Evolutionary conservation across 2,329 filamentous ascomycete species (phyloP).

Genomic region (Alternaria conjuncta): DNA sequence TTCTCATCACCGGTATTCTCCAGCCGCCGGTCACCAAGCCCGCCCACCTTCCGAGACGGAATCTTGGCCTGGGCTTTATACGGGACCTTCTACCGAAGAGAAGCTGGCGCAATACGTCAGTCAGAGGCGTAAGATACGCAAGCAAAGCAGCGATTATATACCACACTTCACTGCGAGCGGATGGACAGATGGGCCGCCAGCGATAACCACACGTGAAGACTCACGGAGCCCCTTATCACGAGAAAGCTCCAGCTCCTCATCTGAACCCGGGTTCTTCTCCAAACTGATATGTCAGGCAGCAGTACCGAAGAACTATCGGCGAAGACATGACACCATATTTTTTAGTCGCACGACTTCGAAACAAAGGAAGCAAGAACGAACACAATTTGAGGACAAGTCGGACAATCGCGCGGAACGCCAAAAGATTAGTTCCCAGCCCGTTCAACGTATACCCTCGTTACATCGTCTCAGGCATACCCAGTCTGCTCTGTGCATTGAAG

Average conservation of each 20-base stretch:
- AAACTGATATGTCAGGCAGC: constrained; percentile 20
- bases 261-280: constrained; percentile 13
- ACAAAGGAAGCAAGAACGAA: background rate
- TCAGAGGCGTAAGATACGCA: background rate
- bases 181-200: constrained; percentile 7
- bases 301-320: constrained; percentile 5
- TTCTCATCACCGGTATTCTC: constrained; percentile 25
- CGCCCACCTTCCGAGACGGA: constrained; percentile 26
- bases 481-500: constrained; percentile 4
- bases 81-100: constrained; percentile 24
- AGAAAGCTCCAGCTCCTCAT: constrained; percentile 11
- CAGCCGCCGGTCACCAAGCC: constrained; percentile 36
- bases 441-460: constrained; percentile 17
- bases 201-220: background rate
- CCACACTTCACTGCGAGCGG: background rate
- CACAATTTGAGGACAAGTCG: background rate
- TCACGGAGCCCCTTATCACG: background rate
- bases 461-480: constrained; percentile 15
- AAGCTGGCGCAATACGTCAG: constrained; percentile 18
- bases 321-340: constrained; percentile 10
- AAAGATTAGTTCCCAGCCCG: background rate
- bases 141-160: background rate
- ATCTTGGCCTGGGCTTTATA: constrained; percentile 28
- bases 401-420: background rate
- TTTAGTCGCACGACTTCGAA: background rate